Evolutionary conservation across 495 filamentous ascomycete species (phyloP), one percentile per base, ranked within the genome.

Genomic region (Penicillium flavigenum): DNA sequence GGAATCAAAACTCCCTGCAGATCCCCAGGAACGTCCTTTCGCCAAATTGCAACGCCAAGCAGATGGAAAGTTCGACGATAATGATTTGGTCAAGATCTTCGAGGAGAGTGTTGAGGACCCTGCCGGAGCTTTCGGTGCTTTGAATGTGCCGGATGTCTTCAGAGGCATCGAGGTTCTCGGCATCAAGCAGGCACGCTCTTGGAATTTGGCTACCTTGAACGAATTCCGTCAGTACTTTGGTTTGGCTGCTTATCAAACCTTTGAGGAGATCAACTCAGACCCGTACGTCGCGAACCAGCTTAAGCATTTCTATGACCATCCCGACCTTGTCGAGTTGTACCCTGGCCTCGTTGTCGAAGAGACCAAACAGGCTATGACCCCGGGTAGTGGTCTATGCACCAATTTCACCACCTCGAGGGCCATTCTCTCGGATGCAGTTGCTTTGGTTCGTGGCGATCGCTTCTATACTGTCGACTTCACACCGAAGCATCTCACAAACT

Each of bases 141-240:
- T 85, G 7, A 86, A 89, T 59, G 87, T 95, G 0, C 92, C 92
- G 0, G 72, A 76, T 12, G 78, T 88, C 42, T 81, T 96, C 76
- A 82, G 82, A 47, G 81, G 83, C 12, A 79, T 96, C 16, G 92
- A 96, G 66, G 87, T 93, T 43, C 79, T 96, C 0, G 91, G 92
- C 36, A 96, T 96, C 54, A 81, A 90, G 60, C 90, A 95, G 61
- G 86, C 88, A 3, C 85, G 92, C 10, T 79, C 83, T 19, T 96
- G 92, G 92, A 90, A 91, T 59, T 64, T 92, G 22, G 87, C 88
- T 1, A 87, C 88, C 3, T 74, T 96, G 51, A 96, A 96, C 68
- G 92, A 96, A 69, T 92, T 96, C 75, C 79, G 92, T 36, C 79
- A 84, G 60, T 90, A 89, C 75, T 93, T 95, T 63, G 85, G 83